A percentile compares a stretch with the other conserved stretches of the same genome.
Conservation (phyloP, 306 rosid genomes). For the Cicer bijugum region DNA sequence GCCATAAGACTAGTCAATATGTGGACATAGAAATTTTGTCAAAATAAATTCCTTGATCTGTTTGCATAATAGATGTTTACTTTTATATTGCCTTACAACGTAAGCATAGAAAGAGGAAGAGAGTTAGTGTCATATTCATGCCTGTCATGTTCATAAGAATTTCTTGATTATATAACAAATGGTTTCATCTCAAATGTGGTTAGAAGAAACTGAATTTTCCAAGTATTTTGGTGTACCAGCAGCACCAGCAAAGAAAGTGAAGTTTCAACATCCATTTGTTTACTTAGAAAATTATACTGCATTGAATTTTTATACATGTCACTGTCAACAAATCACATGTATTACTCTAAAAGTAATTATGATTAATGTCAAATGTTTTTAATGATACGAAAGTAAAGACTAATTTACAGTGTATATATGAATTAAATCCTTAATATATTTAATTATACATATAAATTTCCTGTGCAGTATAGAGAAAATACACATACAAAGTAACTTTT, state of each 20-base stretch:
- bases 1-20: not conserved
- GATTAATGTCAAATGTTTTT: too few relatives aligned
- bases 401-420: too few relatives aligned
- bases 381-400: too few relatives aligned
- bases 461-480: constrained; percentile 42
- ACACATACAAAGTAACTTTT: constrained; percentile 42
- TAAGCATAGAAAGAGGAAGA: constrained; percentile 11
- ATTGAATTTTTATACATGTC: too few relatives aligned
- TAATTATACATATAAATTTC: constrained; percentile 46
- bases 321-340: too few relatives aligned
- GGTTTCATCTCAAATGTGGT: constrained; percentile 32
- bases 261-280: constrained; percentile 46
- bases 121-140: constrained; percentile 39
- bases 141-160: constrained; percentile 45
- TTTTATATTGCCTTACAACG: constrained; percentile 9
- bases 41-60: not conserved
- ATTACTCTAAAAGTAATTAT: too few relatives aligned
- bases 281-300: constrained; percentile 39
- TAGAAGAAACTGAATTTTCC: constrained; percentile 51
- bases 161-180: constrained; percentile 28
- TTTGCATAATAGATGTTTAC: not conserved
- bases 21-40: not conserved
- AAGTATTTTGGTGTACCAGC: constrained; percentile 58
- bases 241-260: constrained; percentile 54
- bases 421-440: constrained; percentile 8